phyloP scores from a whole-genome alignment of 495 filamentous ascomycete species.

The Penicillium argentinense region DNA sequence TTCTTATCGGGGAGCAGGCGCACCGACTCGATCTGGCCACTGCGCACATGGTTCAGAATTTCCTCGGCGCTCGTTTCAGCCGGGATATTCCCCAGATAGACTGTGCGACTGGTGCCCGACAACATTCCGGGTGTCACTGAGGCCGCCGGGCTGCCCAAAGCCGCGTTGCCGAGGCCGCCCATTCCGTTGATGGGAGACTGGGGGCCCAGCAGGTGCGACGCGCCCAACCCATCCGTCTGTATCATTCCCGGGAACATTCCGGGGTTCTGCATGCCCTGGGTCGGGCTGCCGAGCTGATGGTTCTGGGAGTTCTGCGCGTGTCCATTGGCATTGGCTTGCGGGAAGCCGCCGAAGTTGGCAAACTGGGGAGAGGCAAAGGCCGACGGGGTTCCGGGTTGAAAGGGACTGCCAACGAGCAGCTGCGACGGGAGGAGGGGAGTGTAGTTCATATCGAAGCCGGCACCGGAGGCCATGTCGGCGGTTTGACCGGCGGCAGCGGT shows the following conservation, averaged over 20 bases:
- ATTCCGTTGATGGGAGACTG: constrained; percentile 84
- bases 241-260: constrained; percentile 76
- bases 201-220: constrained; percentile 70
- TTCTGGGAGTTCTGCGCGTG: constrained; percentile 57
- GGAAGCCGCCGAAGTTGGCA: constrained; percentile 74
- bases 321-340: constrained; percentile 62
- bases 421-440: constrained; percentile 93
- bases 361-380: constrained; percentile 91
- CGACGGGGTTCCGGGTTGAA: constrained; percentile 90
- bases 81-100: constrained; percentile 97
- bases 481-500: constrained; percentile 61
- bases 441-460: constrained; percentile 96
- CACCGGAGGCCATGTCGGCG: constrained; percentile 82
- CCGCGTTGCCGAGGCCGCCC: constrained; percentile 56
- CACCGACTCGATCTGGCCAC: constrained; percentile 97
- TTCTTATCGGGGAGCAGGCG: constrained; percentile 97
- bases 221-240: constrained; percentile 71
- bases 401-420: constrained; percentile 91
- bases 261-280: constrained; percentile 65
- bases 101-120: constrained; percentile 90
- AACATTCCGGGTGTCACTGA: constrained; percentile 77
- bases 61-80: constrained; percentile 98
- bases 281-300: constrained; percentile 56
- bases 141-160: constrained; percentile 61
- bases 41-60: constrained; percentile 93